Evolutionary conservation across 352 stramenopile genomes (phyloP).

Genomic region (Pythium monospermum): DNA sequence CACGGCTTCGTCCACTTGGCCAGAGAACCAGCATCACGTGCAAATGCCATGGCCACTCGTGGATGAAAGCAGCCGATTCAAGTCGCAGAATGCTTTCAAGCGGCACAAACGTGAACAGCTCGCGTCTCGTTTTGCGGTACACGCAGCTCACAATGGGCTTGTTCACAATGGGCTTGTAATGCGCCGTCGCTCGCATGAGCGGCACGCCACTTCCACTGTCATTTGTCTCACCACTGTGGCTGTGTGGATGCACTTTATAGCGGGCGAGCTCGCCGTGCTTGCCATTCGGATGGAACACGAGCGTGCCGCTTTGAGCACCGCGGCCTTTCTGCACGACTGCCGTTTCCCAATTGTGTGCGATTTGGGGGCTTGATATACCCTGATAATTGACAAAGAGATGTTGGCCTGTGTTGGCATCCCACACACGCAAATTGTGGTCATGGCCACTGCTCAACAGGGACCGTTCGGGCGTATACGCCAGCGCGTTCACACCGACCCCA

Average conservation of each 20-base stretch:
- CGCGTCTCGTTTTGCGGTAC: constrained; percentile 43
- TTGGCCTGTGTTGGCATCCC: constrained; percentile 47
- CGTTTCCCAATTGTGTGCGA: constrained; percentile 45
- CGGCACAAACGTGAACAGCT: constrained; percentile 55
- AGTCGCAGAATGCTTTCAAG: constrained; percentile 75
- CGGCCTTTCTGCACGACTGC: constrained; percentile 54
- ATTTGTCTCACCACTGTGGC: constrained; percentile 46
- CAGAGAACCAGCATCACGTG: too few relatives aligned
- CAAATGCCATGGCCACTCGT: too few relatives aligned
- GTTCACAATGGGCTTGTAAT: constrained; percentile 60
- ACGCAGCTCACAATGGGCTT: too few relatives aligned
- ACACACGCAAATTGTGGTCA: constrained; percentile 62
- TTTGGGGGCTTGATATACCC: constrained; percentile 24
- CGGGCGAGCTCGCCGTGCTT: constrained; percentile 37
- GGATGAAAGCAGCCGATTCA: too few relatives aligned
- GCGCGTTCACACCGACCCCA: constrained; percentile 40
- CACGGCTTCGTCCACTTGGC: constrained; percentile 4
- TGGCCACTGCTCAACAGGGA: constrained; percentile 59
- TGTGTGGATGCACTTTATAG: too few relatives aligned
- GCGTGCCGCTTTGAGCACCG: constrained; percentile 36
- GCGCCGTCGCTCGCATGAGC: constrained; percentile 32
- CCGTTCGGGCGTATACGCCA: constrained; percentile 57
- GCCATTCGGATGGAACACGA: constrained; percentile 64
- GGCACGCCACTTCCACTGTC: constrained; percentile 16
- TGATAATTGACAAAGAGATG: constrained; percentile 75